Evolutionary conservation across 805 yeast species (phyloP).

Genomic region (Candida ortonii): DNA sequence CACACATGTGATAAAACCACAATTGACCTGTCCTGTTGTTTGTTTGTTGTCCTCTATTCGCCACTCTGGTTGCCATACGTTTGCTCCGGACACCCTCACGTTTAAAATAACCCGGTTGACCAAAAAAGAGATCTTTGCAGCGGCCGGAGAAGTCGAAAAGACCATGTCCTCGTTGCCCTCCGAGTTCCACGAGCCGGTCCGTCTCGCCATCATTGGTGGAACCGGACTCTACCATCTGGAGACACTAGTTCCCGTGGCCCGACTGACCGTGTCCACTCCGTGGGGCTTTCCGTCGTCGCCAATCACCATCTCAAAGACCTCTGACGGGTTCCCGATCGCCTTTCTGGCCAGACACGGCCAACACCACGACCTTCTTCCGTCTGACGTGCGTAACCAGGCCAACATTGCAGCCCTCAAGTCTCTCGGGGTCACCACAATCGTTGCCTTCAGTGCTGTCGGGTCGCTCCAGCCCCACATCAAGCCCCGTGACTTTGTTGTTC

Average conservation of each 20-base stretch:
- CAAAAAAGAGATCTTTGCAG: slow-evolving; percentile 6
- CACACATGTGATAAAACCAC: no score
- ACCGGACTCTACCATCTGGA: slow-evolving; percentile 93
- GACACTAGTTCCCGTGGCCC: slow-evolving; percentile 80
- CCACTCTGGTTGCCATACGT: no score
- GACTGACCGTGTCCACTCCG: slow-evolving; percentile 81
- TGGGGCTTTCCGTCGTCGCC: slow-evolving; percentile 98
- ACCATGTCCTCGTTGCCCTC: slow-evolving; percentile 14
- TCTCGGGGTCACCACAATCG: slow-evolving; percentile 79
- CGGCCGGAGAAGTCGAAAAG: slow-evolving; percentile 1
- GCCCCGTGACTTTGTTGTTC: slow-evolving; percentile 96
- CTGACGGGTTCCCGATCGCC: slow-evolving; percentile 79
- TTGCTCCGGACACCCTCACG: neutral
- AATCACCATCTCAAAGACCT: slow-evolving; percentile 82
- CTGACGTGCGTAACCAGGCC: slow-evolving; percentile 90
- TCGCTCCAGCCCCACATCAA: slow-evolving; percentile 83
- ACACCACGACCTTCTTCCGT: slow-evolving; percentile 84
- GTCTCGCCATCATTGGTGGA: slow-evolving; percentile 92
- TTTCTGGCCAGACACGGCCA: slow-evolving; percentile 93
- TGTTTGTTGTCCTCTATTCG: no score
- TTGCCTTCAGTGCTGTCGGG: slow-evolving; percentile 96
- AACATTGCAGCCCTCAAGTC: slow-evolving; percentile 93
- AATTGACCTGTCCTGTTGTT: no score
- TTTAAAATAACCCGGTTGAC: neutral
- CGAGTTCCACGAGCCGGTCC: slow-evolving; percentile 60